Base-by-base conservation (phyloP, 2,329 filamentous ascomycete genomes). In the Penicillium sp. region DNA sequence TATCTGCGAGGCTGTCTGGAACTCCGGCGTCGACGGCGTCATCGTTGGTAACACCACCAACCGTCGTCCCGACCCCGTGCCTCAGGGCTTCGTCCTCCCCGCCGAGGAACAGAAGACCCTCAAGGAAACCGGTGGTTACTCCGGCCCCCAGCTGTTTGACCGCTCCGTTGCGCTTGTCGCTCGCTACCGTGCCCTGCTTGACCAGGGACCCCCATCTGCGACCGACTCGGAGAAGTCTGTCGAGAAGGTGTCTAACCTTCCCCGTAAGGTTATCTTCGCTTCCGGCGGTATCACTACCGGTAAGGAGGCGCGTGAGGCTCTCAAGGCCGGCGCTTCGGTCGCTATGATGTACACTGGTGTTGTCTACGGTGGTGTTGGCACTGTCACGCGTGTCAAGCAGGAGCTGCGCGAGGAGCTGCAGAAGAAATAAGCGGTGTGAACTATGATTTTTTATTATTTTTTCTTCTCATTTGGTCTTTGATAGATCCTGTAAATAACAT, bases 41-140 rank as follows among this genome's bases (percentile, higher is more conserved):
- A 97, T 99, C 60, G 93, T 99, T 4, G 94, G 93, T 11, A 99
- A 99, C 79, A 99, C 94, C 0, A 99, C 94, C 3, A 96, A 94
- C 76, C 84, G 87, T 63, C 83, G 94, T 43, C 83, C 87, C 0
- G 87, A 86, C 4, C 78, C 92, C 3, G 72, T 93, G 0, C 88
- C 92, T 0, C 76, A 82, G 25, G 87, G 88, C 27, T 84, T 88
- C 62, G 74, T 78, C 34, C 80, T 96, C 27, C 83, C 87, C 0
- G 68, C 78, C 2, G 80, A 83, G 61, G 93, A 99, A 71, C 81
- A 86, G 64, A 76, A 79, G 58, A 82, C 87, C 2, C 74, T 97
- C 33, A 80, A 82, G 56, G 91, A 97, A 76, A 87, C 87, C 21
- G 92, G 94, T 29, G 93, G 94, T 1, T 95, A 92, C 74, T 96